These are phyloP conservation scores for Atkinsonella texensis DNA, from an alignment of 2,329 filamentous ascomycete species.

Conservation along the genomic window DNA sequence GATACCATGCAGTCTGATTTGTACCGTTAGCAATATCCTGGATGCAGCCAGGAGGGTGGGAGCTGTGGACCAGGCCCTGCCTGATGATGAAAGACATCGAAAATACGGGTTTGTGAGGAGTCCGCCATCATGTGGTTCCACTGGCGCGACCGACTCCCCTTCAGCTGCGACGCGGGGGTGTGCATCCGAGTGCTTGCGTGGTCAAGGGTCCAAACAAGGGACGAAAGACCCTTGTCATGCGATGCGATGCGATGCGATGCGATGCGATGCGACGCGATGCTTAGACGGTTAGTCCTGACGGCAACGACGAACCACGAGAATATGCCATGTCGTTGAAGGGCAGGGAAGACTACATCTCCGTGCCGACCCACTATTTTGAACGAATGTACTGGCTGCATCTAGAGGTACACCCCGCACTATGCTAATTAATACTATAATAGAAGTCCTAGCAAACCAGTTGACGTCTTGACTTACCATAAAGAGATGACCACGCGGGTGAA, in stretches of 20 bases:
- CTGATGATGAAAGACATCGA: not conserved
- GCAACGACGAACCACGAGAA: too few relatives aligned
- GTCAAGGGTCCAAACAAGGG: not conserved
- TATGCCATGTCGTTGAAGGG: too few relatives aligned
- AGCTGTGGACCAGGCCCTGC: not conserved
- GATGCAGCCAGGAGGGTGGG: constrained; percentile 7
- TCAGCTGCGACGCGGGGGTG: not conserved
- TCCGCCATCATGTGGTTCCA: not conserved
- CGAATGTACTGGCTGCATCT: too few relatives aligned
- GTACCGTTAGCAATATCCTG: constrained; percentile 10
- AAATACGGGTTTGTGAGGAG: not conserved
- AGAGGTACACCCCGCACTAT: too few relatives aligned
- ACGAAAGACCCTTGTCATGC: not conserved
- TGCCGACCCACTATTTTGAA: too few relatives aligned
- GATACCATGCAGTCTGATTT: constrained; percentile 1
- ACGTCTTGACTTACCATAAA: too few relatives aligned
- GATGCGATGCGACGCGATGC: too few relatives aligned
- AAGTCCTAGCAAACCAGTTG: too few relatives aligned
- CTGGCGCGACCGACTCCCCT: not conserved
- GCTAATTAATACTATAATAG: too few relatives aligned
- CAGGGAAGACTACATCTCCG: too few relatives aligned
- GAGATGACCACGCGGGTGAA: too few relatives aligned
- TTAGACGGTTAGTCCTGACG: too few relatives aligned
- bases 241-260: not conserved
- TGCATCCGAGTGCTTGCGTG: not conserved